A percentile compares a stretch with the other conserved stretches of the same genome.
These are phyloP conservation scores for Penicillium sp. DNA, from an alignment of 2,329 filamentous ascomycete species.

Conservation along the genomic window DNA sequence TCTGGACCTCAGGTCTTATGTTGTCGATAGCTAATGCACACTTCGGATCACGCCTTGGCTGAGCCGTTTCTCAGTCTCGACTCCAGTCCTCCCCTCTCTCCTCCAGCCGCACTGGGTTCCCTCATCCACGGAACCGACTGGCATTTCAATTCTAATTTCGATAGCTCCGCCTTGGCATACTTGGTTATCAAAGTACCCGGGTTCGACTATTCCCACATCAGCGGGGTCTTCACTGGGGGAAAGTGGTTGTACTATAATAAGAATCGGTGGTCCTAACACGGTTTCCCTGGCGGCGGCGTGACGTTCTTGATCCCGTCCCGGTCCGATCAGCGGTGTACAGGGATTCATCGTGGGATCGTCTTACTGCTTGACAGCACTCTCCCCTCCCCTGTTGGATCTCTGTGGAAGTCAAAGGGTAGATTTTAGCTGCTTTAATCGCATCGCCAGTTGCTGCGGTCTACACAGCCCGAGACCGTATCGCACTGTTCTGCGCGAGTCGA, in stretches of 20 bases:
- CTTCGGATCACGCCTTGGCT: not conserved
- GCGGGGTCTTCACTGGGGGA: slow-evolving; percentile 1
- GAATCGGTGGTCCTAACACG: slow-evolving; percentile 1
- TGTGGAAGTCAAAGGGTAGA: too few species aligned
- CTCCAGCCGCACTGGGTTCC: not conserved
- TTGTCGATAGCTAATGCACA: not conserved
- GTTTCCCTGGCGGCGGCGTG: slow-evolving; percentile 4
- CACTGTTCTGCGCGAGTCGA: too few species aligned
- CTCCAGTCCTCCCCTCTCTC: not conserved
- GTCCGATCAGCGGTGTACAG: slow-evolving; percentile 8
- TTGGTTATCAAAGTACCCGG: not conserved
- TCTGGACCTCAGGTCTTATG: too few species aligned
- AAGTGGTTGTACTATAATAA: slow-evolving; percentile 12
- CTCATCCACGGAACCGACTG: not conserved
- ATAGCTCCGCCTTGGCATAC: slow-evolving; percentile 4
- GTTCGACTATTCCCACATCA: slow-evolving; percentile 9
- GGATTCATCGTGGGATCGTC: slow-evolving; percentile 6
- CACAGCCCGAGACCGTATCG: too few species aligned
- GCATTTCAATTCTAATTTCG: not conserved
- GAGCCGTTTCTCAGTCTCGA: not conserved
- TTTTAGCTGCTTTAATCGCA: too few species aligned
- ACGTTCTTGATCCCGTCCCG: slow-evolving; percentile 3
- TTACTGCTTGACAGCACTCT: not conserved
- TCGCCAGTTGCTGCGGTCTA: too few species aligned
- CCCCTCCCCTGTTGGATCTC: too few species aligned